A percentile compares a stretch with the other conserved stretches of the same genome.
Conservation (phyloP, 768 basidiomycete species). For the Termitomyces sp. region DNA sequence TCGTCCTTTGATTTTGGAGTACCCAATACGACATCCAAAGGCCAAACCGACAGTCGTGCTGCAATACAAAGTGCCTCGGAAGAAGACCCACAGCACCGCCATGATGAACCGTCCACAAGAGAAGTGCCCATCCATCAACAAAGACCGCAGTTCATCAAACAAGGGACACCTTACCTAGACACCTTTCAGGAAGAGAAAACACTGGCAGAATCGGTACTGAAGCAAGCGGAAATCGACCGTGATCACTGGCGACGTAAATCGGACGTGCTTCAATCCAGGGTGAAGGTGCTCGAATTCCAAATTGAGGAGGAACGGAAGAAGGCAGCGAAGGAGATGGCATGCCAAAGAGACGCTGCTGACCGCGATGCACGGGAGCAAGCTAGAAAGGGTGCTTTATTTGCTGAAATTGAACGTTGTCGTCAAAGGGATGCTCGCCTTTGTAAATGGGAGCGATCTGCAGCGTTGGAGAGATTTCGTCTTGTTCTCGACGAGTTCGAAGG, state of each 20-base stretch:
- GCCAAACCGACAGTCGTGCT: too few relatives aligned
- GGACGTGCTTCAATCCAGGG: neutral
- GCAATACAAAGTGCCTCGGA: neutral
- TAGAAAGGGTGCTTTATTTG: neutral
- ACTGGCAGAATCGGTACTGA: neutral
- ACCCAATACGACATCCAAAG: neutral
- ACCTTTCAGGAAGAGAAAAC: neutral
- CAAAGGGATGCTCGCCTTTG: conserved; percentile 2
- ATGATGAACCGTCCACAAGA: neutral
- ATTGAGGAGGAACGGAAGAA: neutral
- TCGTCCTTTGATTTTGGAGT: neutral
- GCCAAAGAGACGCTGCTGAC: neutral
- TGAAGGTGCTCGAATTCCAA: neutral
- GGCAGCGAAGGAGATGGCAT: neutral
- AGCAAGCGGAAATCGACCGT: neutral
- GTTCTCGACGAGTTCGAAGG: conserved; percentile 11
- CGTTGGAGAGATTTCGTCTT: conserved; percentile 2
- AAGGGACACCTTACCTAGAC: neutral
- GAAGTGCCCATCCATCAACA: neutral
- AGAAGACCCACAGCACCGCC: neutral
- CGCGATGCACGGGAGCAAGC: neutral
- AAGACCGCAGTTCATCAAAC: neutral
- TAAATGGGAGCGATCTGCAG: conserved; percentile 1
- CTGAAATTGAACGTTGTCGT: conserved; percentile 1
- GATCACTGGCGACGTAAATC: neutral